Evolutionary conservation across 164 flowering plant genomes (phyloP), one percentile per base, ranked within the genome.

Genomic region (Macadamia integrifolia): DNA sequence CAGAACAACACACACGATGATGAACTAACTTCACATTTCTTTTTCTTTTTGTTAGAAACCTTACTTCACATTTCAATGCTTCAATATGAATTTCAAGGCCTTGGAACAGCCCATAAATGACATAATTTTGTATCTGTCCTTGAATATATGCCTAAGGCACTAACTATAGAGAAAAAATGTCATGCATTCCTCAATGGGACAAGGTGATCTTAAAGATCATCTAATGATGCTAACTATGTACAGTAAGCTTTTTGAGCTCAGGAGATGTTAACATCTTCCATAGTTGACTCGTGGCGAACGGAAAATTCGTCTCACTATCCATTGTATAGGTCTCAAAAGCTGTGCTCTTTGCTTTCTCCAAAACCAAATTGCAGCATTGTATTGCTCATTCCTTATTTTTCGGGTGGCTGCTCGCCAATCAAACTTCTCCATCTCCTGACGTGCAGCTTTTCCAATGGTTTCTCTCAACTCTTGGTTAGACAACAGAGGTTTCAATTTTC

Each of bases 351-450:
- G 84, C 87, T 87, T 90, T 74, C 87, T 70, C 98, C 97, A 94
- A 75, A 94, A 94, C 97, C 97, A 94, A 63, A 92, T 94, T 50
- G 99, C 97, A 60, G 96, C 97, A 75, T 82, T 85, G 74, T 94
- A 94, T 48, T 94, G 93, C 68, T 94, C 92, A 13, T 94, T 90
- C 43, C 97, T 82, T 3, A 94, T 94, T 75, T 65, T 86, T 64
- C 62, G 69, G 0, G 99, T 94, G 48, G 99, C 97, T 31, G 95
- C 97, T 67, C 74, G 81, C 99, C 99, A 94, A 49, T 88, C 96
- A 64, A 86, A 90, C 81, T 92, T 86, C 82, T 92, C 97, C 92
- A 82, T 92, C 67, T 94, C 99, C 44, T 68, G 74, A 29, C 99
- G 86, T 6, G 97, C 96, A 10, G 97, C 92, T 77, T 75, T 81